Evolutionary conservation across 225 moss, liverwort and hornwort genomes (phyloP), one percentile per base, ranked within the genome.

Genomic region (Takakia lepidozioides): DNA sequence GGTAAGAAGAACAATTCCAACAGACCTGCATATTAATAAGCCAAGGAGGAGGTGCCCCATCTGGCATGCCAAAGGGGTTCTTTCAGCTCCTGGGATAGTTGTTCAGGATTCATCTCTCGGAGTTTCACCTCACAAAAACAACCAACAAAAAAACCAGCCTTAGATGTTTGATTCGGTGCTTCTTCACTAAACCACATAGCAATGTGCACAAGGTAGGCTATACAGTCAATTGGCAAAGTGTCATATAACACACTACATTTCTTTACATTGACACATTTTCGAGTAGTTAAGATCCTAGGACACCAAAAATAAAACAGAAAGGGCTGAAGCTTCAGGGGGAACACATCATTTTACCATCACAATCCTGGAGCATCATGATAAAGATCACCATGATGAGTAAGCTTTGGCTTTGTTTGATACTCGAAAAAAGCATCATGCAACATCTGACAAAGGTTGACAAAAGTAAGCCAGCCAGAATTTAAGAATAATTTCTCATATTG

Each of bases 21-120:
- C 74, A 40, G 7, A 95, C 95, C 89, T 98, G 95, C 95, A 98
- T 98, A 37, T 98, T 98, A 54, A 98, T 98, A 25, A 98, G 90
- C 95, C 95, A 98, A 26, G 95, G 95, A 61, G 95, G 95, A 49
- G 95, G 95, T 8, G 95, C 77, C 63, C 85, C 91, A 58, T 87
- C 87, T 46, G 95, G 90, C 95, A 98, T 98, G 50, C 95, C 95
- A n/a, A 58, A 98, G 70, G 29, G 78, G 59, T 62, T 98, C 95
- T 44, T 87, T 90, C 23, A 98, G 56, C 48, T 98, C 95, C 55
- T 78, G 90, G 20, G 95, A 98, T 49, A 98, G 45, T 58, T 87
- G 87, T 28, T 87, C 95, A 46, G 95, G 95, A 69, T 91, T 98
- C 95, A 98, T 98, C 68, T 98, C 95, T 49, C 91, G 80, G 23